Evolutionary conservation across 371 early-diverging fungal genomes (phyloP).

Genomic region (Mucor lusitanicus): DNA sequence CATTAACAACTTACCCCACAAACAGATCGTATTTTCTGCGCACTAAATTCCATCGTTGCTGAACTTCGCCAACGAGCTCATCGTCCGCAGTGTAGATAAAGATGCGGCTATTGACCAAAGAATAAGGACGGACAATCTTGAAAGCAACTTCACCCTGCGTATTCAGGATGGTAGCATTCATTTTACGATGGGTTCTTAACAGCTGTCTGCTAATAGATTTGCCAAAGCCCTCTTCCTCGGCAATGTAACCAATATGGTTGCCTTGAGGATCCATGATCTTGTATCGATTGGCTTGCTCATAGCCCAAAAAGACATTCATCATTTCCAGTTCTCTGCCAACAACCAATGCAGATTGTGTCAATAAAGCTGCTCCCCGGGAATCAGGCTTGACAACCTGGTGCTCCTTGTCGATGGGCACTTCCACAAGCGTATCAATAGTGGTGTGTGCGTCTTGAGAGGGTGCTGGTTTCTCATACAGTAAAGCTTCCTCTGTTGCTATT

Average conservation of each 20-base stretch:
- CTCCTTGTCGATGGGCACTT: slow-evolving; percentile 30
- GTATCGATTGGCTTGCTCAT: slow-evolving; percentile 90
- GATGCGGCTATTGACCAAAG: slow-evolving; percentile 79
- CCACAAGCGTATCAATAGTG: slow-evolving; percentile 24
- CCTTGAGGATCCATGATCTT: slow-evolving; percentile 75
- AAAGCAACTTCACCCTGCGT: slow-evolving; percentile 69
- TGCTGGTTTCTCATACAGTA: not conserved
- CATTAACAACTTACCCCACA: slow-evolving; percentile 48
- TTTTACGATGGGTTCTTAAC: slow-evolving; percentile 75
- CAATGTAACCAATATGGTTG: slow-evolving; percentile 77
- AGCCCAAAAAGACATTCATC: slow-evolving; percentile 81
- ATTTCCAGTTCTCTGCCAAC: slow-evolving; percentile 83
- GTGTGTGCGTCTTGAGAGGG: slow-evolving; percentile 14
- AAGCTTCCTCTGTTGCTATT: not conserved
- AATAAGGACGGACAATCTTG: slow-evolving; percentile 77
- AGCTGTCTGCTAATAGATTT: slow-evolving; percentile 74
- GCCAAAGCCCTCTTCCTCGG: slow-evolving; percentile 72
- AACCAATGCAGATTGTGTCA: slow-evolving; percentile 65
- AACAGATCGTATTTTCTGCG: slow-evolving; percentile 85
- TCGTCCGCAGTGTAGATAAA: slow-evolving; percentile 64
- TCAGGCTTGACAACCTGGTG: slow-evolving; percentile 39
- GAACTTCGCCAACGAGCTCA: slow-evolving; percentile 82
- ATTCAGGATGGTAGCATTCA: slow-evolving; percentile 79
- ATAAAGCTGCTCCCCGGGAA: slow-evolving; percentile 42
- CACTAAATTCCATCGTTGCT: slow-evolving; percentile 88